phyloP scores from a whole-genome alignment of 805 yeast species.

The Yarrowia bubula region DNA sequence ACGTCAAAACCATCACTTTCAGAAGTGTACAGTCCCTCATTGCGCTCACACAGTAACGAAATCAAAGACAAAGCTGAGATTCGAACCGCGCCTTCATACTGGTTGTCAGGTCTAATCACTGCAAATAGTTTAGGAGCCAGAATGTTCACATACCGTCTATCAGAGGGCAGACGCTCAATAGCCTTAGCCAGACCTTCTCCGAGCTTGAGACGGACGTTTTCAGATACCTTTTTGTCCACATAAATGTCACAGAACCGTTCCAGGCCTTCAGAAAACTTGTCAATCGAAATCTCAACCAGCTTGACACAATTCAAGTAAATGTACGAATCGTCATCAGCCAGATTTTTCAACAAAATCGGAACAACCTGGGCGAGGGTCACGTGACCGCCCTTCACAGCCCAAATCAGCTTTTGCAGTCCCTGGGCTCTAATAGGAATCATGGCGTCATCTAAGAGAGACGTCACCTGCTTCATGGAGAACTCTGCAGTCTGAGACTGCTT shows the following conservation, averaged over 20 bases:
- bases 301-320: slow-evolving; percentile 81
- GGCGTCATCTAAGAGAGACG: slow-evolving; percentile 69
- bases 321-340: slow-evolving; percentile 81
- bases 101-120: slow-evolving; percentile 45
- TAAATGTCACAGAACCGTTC: slow-evolving; percentile 45
- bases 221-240: slow-evolving; percentile 35
- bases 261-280: slow-evolving; percentile 40
- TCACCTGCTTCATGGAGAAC: slow-evolving; percentile 51
- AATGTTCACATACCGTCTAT: slow-evolving; percentile 15
- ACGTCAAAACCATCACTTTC: slow-evolving; percentile 68
- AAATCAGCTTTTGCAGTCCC: slow-evolving; percentile 52
- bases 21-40: slow-evolving; percentile 33
- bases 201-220: slow-evolving; percentile 71
- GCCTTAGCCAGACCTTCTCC: slow-evolving; percentile 78
- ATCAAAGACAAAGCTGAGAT: slow-evolving; percentile 79
- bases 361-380: slow-evolving; percentile 53
- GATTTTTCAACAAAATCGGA: slow-evolving; percentile 58
- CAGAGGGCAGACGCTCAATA: slow-evolving; percentile 51
- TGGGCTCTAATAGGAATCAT: slow-evolving; percentile 82
- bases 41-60: slow-evolving; percentile 55
- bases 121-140: slow-evolving; percentile 20
- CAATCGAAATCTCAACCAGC: slow-evolving; percentile 64
- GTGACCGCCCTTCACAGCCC: slow-evolving; percentile 46
- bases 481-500: not conserved
- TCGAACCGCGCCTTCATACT: slow-evolving; percentile 46